Base-by-base conservation (phyloP, 2,329 filamentous ascomycete genomes). In the Phialophora macrospora region DNA sequence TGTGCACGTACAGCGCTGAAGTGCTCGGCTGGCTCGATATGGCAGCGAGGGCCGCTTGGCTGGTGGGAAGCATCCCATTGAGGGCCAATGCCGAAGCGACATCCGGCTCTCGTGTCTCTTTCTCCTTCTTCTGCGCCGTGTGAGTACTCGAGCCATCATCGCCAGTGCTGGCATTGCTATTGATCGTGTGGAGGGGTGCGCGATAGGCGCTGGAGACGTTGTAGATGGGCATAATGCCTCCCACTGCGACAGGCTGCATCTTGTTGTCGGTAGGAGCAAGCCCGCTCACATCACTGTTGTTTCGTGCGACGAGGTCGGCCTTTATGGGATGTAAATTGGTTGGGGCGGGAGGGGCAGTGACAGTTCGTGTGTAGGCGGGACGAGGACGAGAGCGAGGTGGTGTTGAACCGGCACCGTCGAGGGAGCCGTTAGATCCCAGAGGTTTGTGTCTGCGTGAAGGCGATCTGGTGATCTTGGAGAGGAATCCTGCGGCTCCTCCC, bases 1-100 rank as follows among this genome's bases (percentile, higher is more conserved):
- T 87, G 69, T 88, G 85, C 71, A 87, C 83, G 75, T 86, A 88
- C 63, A 88, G 48, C 17, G 66, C 44, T 6, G 58, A 60, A 44
- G 61, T 59, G 41, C 57, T 71, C 26, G 60, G 20, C 11, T 24
- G 48, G 12, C 38, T 59, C 11, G 54, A 34, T 14, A 57, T 26
- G 11, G 49, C 41, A 11, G 30, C 34, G 9, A 28, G 34, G 22
- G 49, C 28, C 12, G 28, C 56, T 24, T 56, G 60, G 24, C 48
- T 55, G 30, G 30, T 65, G 5, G 49, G 30, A 26, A 69, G 58
- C 62, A 69, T 60, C 3, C 67, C 67, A 67, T 67, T 65, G 60
- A 64, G 55, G 7, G 63, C 64, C 38, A 63, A 52, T 3, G 62
- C 59, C 30, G 59, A 65, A 8, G 67, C 32, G 17, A 67, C 64